Conservation (phyloP, 768 basidiomycete species). For the Termitomyces sp. region DNA sequence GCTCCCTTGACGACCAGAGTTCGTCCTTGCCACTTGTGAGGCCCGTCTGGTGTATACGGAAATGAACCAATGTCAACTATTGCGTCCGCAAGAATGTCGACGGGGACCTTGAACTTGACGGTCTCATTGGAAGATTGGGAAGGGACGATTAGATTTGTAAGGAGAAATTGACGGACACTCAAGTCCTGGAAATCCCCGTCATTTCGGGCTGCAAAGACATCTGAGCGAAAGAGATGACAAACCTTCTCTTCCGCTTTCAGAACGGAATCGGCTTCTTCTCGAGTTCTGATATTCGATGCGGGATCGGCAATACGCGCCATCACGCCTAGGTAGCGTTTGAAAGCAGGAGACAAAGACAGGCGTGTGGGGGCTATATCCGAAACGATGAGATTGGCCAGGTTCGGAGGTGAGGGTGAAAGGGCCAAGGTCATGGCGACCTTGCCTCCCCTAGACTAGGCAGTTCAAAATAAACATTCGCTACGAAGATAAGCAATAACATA, state of each 20-base stretch:
- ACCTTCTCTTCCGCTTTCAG: conserved; percentile 60
- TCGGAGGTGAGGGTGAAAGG: conserved; percentile 30
- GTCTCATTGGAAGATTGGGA: conserved; percentile 4
- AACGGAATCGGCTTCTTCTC: conserved; percentile 62
- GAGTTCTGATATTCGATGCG: conserved; percentile 35
- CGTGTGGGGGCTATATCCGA: conserved; percentile 77
- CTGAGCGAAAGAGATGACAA: neutral
- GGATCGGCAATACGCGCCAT: conserved; percentile 66
- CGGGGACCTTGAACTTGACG: conserved; percentile 38
- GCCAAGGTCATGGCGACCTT: conserved; percentile 72
- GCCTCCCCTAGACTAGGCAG: conserved; percentile 56
- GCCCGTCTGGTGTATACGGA: conserved; percentile 45
- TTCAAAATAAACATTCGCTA: neutral
- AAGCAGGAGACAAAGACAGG: conserved; percentile 52
- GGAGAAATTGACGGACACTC: conserved; percentile 64
- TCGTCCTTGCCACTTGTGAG: conserved; percentile 20
- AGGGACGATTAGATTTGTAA: conserved; percentile 57
- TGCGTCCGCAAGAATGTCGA: conserved; percentile 52
- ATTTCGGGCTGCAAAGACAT: neutral
- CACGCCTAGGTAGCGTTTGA: conserved; percentile 52
- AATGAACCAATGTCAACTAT: conserved; percentile 67
- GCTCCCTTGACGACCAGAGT: conserved; percentile 72
- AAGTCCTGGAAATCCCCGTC: conserved; percentile 42
- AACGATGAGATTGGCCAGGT: conserved; percentile 46
- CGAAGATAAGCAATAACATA: conserved; percentile 27